Evolutionary conservation across 495 filamentous ascomycete genomes (phyloP).

Genomic region (Cryomyces minteri): DNA sequence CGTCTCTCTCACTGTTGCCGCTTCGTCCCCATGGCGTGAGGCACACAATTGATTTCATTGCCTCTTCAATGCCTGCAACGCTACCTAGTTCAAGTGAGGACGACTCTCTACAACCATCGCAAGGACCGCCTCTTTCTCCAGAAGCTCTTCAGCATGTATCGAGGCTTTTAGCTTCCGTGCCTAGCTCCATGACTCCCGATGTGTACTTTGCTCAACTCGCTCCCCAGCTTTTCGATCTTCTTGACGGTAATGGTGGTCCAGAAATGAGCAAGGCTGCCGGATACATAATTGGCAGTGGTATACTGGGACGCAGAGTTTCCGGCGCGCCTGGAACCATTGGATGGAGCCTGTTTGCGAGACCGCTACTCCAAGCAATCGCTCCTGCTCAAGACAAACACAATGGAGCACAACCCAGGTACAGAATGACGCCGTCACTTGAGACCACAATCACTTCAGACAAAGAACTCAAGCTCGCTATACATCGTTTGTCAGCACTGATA

Average conservation of each 20-base stretch:
- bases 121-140: constrained; percentile 48
- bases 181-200: constrained; percentile 33
- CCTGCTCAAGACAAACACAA: constrained; percentile 24
- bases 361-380: constrained; percentile 41
- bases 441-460: constrained; percentile 23
- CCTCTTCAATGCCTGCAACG: constrained; percentile 25
- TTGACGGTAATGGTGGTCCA: constrained; percentile 44
- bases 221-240: constrained; percentile 44
- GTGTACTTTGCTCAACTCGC: constrained; percentile 44
- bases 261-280: constrained; percentile 49
- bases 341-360: constrained; percentile 49
- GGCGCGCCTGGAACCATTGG: constrained; percentile 53
- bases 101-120: constrained; percentile 19
- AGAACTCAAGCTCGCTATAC: constrained; percentile 30
- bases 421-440: constrained; percentile 4
- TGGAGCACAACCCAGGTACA: not conserved
- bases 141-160: constrained; percentile 53
- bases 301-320: constrained; percentile 44
- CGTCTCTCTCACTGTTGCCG: constrained; percentile 39
- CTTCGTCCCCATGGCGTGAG: constrained; percentile 47
- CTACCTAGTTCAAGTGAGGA: not conserved
- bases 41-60: constrained; percentile 52
- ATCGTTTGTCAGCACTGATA: constrained; percentile 36
- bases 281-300: constrained; percentile 56
- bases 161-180: constrained; percentile 41